Percentiles rank a stretch among this genome's conserved stretches.
phyloP scores from a whole-genome alignment of 352 stramenopile species.

The Phytophthora megakarya region DNA sequence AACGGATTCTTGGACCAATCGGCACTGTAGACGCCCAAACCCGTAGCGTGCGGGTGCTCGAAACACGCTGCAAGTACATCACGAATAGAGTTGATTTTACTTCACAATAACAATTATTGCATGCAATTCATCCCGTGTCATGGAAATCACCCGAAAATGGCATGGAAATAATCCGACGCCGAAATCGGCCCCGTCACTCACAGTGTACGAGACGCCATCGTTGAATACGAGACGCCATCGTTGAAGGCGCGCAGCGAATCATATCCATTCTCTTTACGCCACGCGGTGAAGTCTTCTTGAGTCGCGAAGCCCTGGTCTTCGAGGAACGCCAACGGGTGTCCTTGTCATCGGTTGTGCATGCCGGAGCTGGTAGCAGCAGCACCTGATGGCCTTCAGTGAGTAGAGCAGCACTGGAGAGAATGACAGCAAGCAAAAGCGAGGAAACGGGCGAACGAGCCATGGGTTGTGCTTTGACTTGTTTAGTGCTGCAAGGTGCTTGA shows the following conservation, averaged over 20 bases:
- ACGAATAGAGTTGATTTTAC: too few species aligned
- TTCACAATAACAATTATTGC: too few species aligned
- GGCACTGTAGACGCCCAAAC: too few species aligned
- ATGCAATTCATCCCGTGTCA: too few species aligned
- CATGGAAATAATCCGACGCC: too few species aligned
- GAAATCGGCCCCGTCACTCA: conserved; percentile 35
- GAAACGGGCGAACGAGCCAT: conserved; percentile 27
- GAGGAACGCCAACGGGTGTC: conserved; percentile 49
- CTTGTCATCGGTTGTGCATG: conserved; percentile 41
- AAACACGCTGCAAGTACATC: too few species aligned
- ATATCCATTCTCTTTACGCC: conserved; percentile 41
- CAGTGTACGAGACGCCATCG: conserved; percentile 44
- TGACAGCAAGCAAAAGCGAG: conserved; percentile 23
- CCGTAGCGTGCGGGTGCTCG: too few species aligned
- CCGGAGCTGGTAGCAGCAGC: conserved; percentile 44
- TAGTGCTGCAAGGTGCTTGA: conserved; percentile 5
- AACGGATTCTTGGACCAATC: too few species aligned
- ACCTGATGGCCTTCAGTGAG: conserved; percentile 39
- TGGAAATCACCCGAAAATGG: too few species aligned
- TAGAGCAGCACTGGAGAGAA: conserved; percentile 30
- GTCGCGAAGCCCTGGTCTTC: conserved; percentile 53
- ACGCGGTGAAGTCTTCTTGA: conserved; percentile 47
- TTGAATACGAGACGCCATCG: conserved; percentile 50
- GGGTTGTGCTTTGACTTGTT: not conserved
- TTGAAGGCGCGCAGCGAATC: conserved; percentile 52